A percentile compares a stretch with the other conserved stretches of the same genome.
phyloP scores from a whole-genome alignment of 768 basidiomycete species.

The Leccinum boreale region DNA sequence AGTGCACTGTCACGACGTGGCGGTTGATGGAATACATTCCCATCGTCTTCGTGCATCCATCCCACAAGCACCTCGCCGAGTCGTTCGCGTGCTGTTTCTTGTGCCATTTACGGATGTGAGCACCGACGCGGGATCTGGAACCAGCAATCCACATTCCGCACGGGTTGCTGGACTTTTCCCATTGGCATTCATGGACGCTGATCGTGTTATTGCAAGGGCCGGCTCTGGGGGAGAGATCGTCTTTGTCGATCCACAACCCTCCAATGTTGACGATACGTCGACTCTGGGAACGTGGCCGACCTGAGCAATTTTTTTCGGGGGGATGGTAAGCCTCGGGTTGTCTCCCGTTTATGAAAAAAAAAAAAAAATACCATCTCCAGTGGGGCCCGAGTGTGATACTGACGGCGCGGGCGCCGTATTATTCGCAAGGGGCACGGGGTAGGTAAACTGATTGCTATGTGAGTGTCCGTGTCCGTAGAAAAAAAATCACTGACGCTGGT shows the following conservation, averaged over 20 bases:
- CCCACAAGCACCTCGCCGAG: constrained; percentile 1
- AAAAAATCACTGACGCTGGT: too few relatives aligned
- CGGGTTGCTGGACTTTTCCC: not conserved
- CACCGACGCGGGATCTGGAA: not conserved
- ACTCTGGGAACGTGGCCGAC: not conserved
- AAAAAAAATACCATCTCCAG: too few relatives aligned
- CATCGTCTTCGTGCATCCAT: constrained; percentile 2
- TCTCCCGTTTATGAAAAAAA: too few relatives aligned
- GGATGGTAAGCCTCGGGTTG: not conserved
- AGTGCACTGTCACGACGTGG: constrained; percentile 5
- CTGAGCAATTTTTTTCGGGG: not conserved
- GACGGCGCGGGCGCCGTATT: too few relatives aligned
- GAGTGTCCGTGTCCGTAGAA: too few relatives aligned
- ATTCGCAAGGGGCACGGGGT: too few relatives aligned
- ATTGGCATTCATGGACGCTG: constrained; percentile 9
- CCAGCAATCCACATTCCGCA: constrained; percentile 13
- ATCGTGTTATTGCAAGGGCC: not conserved
- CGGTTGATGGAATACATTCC: constrained; percentile 4
- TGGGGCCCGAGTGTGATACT: too few relatives aligned
- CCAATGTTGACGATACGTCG: not conserved
- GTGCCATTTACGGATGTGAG: constrained; percentile 13
- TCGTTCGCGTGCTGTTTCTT: not conserved
- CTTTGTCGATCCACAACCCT: constrained; percentile 7
- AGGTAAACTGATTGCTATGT: too few relatives aligned
- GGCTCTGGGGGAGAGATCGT: not conserved